Percentiles rank a stretch among this genome's conserved stretches.
Conservation (phyloP, 306 rosid genomes). For the Echinosophora koreensis region DNA sequence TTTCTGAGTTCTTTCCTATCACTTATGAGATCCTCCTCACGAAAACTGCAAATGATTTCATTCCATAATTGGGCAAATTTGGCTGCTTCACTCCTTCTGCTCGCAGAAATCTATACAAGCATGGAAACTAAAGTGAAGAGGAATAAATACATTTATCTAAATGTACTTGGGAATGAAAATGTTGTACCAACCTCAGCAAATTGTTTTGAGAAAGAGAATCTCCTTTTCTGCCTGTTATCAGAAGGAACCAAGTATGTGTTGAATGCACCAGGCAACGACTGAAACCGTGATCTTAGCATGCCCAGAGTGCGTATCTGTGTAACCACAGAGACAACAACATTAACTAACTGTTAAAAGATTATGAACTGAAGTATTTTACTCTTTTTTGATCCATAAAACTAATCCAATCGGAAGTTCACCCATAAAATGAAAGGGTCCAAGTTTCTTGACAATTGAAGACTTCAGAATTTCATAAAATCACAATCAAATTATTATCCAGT, state of each 20-base stretch:
- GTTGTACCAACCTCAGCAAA: conserved; percentile 73
- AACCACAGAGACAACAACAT: conserved; percentile 41
- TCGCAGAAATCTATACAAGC: conserved; percentile 69
- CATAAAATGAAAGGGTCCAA: conserved; percentile 28
- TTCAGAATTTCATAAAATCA: conserved; percentile 25
- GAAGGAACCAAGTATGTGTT: conserved; percentile 92
- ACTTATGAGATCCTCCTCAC: conserved; percentile 95
- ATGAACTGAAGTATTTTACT: conserved; percentile 8
- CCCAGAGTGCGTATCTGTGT: conserved; percentile 85
- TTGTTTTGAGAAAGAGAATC: conserved; percentile 77
- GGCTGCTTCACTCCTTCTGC: conserved; percentile 96
- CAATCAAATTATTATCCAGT: conserved; percentile 39
- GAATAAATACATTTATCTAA: conserved; percentile 17
- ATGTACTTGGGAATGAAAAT: conserved; percentile 39
- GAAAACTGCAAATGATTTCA: conserved; percentile 95
- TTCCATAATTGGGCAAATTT: conserved; percentile 97
- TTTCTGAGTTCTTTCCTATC: conserved; percentile 74
- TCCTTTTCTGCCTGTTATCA: conserved; percentile 70
- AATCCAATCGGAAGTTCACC: conserved; percentile 28
- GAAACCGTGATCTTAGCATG: conserved; percentile 95
- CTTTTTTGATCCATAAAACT: conserved; percentile 22
- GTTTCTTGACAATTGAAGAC: conserved; percentile 42
- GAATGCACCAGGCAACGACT: conserved; percentile 92
- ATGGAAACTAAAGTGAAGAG: conserved; percentile 47
- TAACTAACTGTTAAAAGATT: conserved; percentile 32